phyloP scores from a whole-genome alignment of 2,329 filamentous ascomycete species.

The Cladophialophora exuberans region DNA sequence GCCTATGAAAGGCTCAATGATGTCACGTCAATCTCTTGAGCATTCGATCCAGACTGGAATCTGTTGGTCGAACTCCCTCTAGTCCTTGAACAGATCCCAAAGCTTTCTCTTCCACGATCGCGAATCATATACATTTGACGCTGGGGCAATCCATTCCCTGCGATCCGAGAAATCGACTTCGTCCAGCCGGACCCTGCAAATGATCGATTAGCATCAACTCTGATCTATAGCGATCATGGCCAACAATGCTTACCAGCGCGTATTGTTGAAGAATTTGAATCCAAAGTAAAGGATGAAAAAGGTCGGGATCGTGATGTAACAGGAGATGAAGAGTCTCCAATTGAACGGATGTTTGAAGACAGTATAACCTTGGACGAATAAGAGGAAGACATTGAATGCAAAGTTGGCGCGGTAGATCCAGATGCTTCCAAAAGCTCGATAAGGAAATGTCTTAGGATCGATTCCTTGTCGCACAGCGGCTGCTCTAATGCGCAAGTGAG shows the following conservation, averaged over 20 bases:
- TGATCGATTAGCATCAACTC: background rate
- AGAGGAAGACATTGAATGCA: conserved; percentile 72
- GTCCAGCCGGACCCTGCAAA: conserved; percentile 13
- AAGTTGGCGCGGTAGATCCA: conserved; percentile 80
- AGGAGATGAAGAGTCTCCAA: conserved; percentile 11
- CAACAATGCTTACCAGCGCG: conserved; percentile 33
- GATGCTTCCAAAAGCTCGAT: conserved; percentile 76
- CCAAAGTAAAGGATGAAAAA: conserved; percentile 38
- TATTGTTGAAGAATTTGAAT: conserved; percentile 46
- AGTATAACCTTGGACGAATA: conserved; percentile 85
- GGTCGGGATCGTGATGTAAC: conserved; percentile 15
- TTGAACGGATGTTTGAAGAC: conserved; percentile 45
- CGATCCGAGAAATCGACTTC: conserved; percentile 20
- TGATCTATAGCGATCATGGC: background rate
- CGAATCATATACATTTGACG: background rate
- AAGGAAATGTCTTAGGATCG: conserved; percentile 75
- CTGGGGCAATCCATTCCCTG: conserved; percentile 7
- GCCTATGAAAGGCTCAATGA: no score
- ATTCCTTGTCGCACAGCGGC: conserved; percentile 73
- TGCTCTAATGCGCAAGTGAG: conserved; percentile 82
- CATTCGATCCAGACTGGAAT: no score
- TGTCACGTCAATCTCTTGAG: no score
- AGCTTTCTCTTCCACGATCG: conserved; percentile 7
- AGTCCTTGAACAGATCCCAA: conserved; percentile 15
- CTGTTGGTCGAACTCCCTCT: background rate